A percentile compares a stretch with the other conserved stretches of the same genome.
phyloP scores from a whole-genome alignment of 2,329 filamentous ascomycete genomes.

The Trichoderma lentiforme region DNA sequence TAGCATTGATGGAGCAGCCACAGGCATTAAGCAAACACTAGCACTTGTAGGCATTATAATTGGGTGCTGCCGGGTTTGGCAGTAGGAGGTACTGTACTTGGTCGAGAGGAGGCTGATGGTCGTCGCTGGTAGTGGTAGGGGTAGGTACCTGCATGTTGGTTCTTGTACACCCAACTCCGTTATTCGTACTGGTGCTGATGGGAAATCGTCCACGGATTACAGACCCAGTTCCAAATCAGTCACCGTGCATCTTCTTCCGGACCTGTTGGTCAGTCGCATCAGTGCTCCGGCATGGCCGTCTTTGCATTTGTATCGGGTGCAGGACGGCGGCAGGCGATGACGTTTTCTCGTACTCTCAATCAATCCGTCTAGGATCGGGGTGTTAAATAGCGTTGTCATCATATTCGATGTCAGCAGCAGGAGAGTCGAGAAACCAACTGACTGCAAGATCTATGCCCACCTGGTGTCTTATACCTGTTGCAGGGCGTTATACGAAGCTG shows the following conservation, averaged over 20 bases:
- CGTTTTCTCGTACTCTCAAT: neutral
- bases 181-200: neutral
- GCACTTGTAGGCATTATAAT: neutral
- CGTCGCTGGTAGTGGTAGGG: neutral
- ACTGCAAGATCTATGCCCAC: neutral
- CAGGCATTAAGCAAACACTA: neutral
- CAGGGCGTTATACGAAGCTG: neutral
- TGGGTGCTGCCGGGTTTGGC: neutral
- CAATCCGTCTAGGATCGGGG: neutral
- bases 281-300: neutral
- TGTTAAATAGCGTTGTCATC: neutral
- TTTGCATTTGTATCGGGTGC: neutral
- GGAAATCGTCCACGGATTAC: neutral
- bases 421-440: neutral
- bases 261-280: neutral
- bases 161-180: neutral
- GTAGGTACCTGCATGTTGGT: neutral
- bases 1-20: neutral
- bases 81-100: neutral
- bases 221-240: neutral
- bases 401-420: neutral
- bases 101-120: neutral
- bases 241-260: neutral
- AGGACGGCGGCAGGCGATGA: neutral
- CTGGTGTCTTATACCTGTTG: neutral